phyloP scores from a whole-genome alignment of 208 protist species.

The Crithidia sp. region DNA sequence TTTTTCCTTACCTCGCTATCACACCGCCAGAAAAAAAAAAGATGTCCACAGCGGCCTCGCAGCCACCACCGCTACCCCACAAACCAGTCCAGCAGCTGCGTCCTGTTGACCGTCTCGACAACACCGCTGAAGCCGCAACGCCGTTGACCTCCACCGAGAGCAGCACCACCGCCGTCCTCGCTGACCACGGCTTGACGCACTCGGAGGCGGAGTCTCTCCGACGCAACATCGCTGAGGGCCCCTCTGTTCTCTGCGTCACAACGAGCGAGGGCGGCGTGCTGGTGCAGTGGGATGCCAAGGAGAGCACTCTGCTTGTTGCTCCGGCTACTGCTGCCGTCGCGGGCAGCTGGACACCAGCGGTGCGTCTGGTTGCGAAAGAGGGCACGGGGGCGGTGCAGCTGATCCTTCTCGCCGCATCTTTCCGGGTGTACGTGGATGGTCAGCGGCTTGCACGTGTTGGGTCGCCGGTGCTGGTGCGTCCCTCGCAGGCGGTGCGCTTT shows the following conservation, averaged over 20 bases:
- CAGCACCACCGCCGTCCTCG: neutral
- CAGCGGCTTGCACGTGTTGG: slow-evolving; percentile 16
- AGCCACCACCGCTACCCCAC: too few relatives aligned
- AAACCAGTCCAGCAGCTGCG: too few relatives aligned
- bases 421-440: slow-evolving; percentile 27
- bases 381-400: slow-evolving; percentile 19
- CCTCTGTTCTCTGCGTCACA: neutral
- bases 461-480: slow-evolving; percentile 17
- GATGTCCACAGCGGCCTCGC: too few relatives aligned
- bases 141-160: neutral
- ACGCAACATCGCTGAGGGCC: neutral
- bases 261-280: neutral
- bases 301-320: neutral
- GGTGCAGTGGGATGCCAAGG: slow-evolving; percentile 7
- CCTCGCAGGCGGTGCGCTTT: slow-evolving; percentile 10
- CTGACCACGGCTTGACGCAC: slow-evolving; percentile 2
- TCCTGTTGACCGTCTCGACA: too few relatives aligned
- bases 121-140: neutral
- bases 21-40: too few relatives aligned
- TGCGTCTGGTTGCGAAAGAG: slow-evolving; percentile 7
- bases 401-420: slow-evolving; percentile 1
- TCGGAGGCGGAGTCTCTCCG: neutral
- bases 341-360: slow-evolving; percentile 12
- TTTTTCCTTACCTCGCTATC: too few relatives aligned
- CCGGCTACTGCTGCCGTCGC: neutral